phyloP scores from a whole-genome alignment of 345 rosid species.

The Populus euphratica region DNA sequence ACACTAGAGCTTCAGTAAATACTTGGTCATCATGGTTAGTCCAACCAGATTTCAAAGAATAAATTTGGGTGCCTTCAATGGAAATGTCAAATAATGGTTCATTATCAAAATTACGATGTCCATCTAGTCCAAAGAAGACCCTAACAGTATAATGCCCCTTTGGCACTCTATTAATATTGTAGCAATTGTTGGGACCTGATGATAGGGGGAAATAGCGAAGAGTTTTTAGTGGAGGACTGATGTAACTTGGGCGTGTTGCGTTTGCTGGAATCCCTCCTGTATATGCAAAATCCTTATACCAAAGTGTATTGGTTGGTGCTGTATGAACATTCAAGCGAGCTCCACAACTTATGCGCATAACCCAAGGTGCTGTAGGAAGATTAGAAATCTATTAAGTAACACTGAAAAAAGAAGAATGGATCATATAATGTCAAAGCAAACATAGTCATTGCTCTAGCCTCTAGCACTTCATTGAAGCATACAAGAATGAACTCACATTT shows the following conservation, averaged over 20 bases:
- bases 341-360: constrained; percentile 91
- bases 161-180: constrained; percentile 60
- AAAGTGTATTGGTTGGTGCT: constrained; percentile 68
- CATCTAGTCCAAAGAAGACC: constrained; percentile 63
- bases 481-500: neutral
- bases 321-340: constrained; percentile 57
- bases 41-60: constrained; percentile 87
- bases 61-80: constrained; percentile 76
- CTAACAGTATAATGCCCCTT: constrained; percentile 82
- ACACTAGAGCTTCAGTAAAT: constrained; percentile 73
- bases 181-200: constrained; percentile 88
- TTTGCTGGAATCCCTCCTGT: constrained; percentile 85
- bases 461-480: neutral
- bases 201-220: constrained; percentile 89
- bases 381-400: neutral
- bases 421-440: neutral
- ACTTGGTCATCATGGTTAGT: constrained; percentile 67
- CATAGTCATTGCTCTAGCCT: neutral
- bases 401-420: neutral
- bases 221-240: constrained; percentile 68
- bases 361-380: constrained; percentile 68
- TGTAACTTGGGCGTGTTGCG: constrained; percentile 46
- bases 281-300: constrained; percentile 89
- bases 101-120: constrained; percentile 41
- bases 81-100: constrained; percentile 94